Evolutionary conservation across 208 protist species (phyloP), one percentile per base, ranked within the genome.

Genomic region (Balamuthia mandrillaris): DNA sequence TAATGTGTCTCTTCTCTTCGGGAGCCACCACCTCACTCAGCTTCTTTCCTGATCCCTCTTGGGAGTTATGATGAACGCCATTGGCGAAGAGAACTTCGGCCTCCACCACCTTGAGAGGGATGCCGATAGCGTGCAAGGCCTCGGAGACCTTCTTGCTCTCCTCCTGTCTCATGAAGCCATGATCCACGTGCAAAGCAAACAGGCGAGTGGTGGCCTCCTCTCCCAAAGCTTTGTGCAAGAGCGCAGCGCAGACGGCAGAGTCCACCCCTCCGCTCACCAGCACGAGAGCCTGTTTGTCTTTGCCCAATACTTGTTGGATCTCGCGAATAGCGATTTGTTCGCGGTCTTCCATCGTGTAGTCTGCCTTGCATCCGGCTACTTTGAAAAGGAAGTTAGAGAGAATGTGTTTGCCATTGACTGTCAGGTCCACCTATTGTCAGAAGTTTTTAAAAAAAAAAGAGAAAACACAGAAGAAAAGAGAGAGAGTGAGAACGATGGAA

Each of bases 251-350:
- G n/a, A 99, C 97, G 0, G 97, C 96, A 54, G 94, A 97, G 93
- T 99, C 98, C 16, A 99, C 98, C 47, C 98, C 98, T 79, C 98
- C 98, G 16, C 94, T 97, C n/a, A 97, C 96, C n/a, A 97, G 93
- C 79, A 96, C 96, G 14, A 99, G 90, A 2, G 98, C 96, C 72
- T 95, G 94, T 18, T 93, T 93, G 44, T 89, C 68, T 0, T 81
- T 54, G 9, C 94, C 91, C 16, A 97, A 96, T 12, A 88, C 91
- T 18, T 95, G 90, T 31, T 90, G 89, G 77, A 99, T 98, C 75
- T 97, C 78, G 2, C 90, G 87, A 54, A 98, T 90, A 9, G 96
- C 96, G 9, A 90, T 87, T 31, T 93, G 86, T 86, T 98, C 95
- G 37, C 96, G 92, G 84, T 95, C 93, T 68, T 95, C 93, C 82